A percentile compares a stretch with the other conserved stretches of the same genome.
These are phyloP conservation scores for Saccharomycopsis selenospora DNA, from an alignment of 805 yeast genomes.

Conservation along the genomic window DNA sequence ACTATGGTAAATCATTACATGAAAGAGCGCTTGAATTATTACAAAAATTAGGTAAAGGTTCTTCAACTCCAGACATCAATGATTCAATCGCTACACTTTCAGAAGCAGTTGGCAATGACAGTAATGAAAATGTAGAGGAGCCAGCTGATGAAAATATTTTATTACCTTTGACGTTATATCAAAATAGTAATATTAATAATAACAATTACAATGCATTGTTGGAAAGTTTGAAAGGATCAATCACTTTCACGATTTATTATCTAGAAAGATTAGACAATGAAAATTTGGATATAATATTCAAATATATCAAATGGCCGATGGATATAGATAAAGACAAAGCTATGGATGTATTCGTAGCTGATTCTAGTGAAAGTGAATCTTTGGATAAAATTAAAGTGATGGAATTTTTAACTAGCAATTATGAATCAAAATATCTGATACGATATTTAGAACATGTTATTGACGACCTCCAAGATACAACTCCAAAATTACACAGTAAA, in stretches of 20 bases:
- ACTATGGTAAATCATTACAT: constrained; percentile 55
- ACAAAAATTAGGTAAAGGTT: constrained; percentile 28
- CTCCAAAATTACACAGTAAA: constrained; percentile 35
- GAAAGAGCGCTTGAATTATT: constrained; percentile 60
- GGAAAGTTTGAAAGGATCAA: constrained; percentile 34
- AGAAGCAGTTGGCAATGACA: constrained; percentile 4
- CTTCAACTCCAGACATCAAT: constrained; percentile 6
- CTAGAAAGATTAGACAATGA: constrained; percentile 46
- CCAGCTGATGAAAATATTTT: constrained; percentile 18
- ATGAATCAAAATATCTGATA: constrained; percentile 27
- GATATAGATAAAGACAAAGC: constrained; percentile 32
- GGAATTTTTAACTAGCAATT: constrained; percentile 37
- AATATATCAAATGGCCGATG: constrained; percentile 49
- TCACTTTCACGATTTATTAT: constrained; percentile 46
- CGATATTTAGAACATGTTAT: constrained; percentile 49
- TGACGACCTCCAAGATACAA: constrained; percentile 32
- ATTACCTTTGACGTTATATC: background rate
- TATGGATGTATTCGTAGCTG: constrained; percentile 54
- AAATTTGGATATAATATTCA: constrained; percentile 46
- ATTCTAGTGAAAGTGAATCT: constrained; percentile 51
- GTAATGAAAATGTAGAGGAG: constrained; percentile 8
- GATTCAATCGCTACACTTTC: background rate
- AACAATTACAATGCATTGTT: constrained; percentile 25
- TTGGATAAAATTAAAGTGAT: constrained; percentile 49
- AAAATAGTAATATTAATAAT: constrained; percentile 18